Evolutionary conservation across 169 alveolate genomes (phyloP), one percentile per base, ranked within the genome.

Genomic region (Plasmodium chabaudi): DNA sequence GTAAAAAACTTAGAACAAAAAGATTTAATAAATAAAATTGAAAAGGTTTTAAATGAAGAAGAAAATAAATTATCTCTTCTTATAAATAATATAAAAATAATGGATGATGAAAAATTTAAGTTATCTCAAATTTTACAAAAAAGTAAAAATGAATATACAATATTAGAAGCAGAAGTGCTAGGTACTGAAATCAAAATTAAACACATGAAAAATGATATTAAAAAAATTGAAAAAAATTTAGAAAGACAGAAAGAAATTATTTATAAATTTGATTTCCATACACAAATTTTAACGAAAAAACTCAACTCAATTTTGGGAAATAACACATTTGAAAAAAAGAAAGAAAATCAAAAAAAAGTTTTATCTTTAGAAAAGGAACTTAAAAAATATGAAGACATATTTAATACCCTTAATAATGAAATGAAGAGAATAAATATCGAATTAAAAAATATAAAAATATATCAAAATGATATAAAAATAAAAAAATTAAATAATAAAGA

Each of bases 191-290:
- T 82, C 19, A 82, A 82, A 82, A 82, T 82, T 53, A 82, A 82
- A 71, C 90, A 82, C 67, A 82, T 82, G 27, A 82, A 67, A 55
- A 82, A 27, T 55, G 65, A 82, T 27, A 82, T 82, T 17, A 82
- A 82, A 39, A 82, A 82, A 10, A 55, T 51, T 15, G 90, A 82
- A 82, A 39, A 82, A 82, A 82, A 82, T 67, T 42, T 82, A 47
- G 90, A 82, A 61, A 82, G 82, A 70, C 90, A 82, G 21, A 67
- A 82, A 71, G 90, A 82, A 70, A 82, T 82, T 13, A 34, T 82
- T 13, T 82, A 82, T 61, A 82, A 82, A 53, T 82, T 82, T 55
- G 90, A 82, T 21, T 82, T 82, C 39, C 90, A 67, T 15, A 82
- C 84, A 13, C 90, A 82, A 44, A 72, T 82, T 27, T 51, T 82